phyloP scores from a whole-genome alignment of 768 basidiomycete genomes.

The Pleurotus ostreatus region DNA sequence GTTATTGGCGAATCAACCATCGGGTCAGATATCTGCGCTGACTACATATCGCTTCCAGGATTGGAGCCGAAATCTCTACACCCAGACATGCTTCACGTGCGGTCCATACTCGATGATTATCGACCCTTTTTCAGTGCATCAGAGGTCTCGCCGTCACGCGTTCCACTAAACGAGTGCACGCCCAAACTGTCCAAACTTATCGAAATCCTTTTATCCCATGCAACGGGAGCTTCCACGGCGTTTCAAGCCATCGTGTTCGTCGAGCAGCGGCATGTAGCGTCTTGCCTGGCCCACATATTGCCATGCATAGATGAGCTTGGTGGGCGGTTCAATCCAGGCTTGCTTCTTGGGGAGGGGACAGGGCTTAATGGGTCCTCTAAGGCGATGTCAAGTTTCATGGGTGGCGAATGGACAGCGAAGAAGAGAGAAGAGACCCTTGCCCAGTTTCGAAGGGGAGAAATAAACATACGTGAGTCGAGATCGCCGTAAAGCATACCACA shows the following conservation, averaged over 20 bases:
- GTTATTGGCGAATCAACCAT: conserved; percentile 24
- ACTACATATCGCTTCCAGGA: conserved; percentile 12
- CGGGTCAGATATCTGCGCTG: conserved; percentile 4
- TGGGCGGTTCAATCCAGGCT: conserved; percentile 53
- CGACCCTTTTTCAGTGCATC: conserved; percentile 30
- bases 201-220: conserved; percentile 51
- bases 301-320: conserved; percentile 53
- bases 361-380: conserved; percentile 27
- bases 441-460: conserved; percentile 57
- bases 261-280: conserved; percentile 78
- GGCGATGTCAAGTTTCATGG: conserved; percentile 30
- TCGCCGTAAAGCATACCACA: neutral
- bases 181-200: conserved; percentile 68
- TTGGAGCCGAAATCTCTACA: conserved; percentile 24
- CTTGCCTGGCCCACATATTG: conserved; percentile 63
- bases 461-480: conserved; percentile 62
- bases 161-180: conserved; percentile 63
- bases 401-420: conserved; percentile 20
- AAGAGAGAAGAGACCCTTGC: conserved; percentile 56
- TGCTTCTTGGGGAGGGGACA: conserved; percentile 70
- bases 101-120: conserved; percentile 44
- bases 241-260: conserved; percentile 89
- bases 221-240: neutral
- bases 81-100: conserved; percentile 41
- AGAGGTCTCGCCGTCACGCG: conserved; percentile 30